Evolutionary conservation across 768 basidiomycete genomes (phyloP).

Genomic region (Suillus subluteus): DNA sequence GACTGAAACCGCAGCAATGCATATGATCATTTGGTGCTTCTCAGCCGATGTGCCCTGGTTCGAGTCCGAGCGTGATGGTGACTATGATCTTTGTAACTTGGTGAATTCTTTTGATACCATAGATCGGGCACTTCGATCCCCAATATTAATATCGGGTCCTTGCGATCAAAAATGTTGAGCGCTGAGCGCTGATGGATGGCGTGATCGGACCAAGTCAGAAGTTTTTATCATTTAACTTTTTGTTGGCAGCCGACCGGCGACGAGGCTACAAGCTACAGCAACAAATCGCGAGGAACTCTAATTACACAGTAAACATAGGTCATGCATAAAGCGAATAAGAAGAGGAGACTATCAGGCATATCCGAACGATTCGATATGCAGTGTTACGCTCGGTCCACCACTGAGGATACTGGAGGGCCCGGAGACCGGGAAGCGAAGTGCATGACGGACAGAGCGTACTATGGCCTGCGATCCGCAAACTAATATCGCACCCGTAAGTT

Average conservation of each 20-base stretch:
- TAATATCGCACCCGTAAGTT: constrained; percentile 20
- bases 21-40: too few relatives aligned
- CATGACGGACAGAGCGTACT: constrained; percentile 40
- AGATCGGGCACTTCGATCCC: too few relatives aligned
- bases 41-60: too few relatives aligned
- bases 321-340: not conserved
- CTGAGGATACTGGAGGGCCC: constrained; percentile 29
- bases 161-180: too few relatives aligned
- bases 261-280: not conserved
- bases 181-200: too few relatives aligned
- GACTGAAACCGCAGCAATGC: too few relatives aligned
- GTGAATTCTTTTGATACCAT: too few relatives aligned
- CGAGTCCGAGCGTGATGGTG: too few relatives aligned
- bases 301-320: not conserved
- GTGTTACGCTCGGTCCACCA: constrained; percentile 42
- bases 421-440: constrained; percentile 41
- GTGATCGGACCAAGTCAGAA: not conserved
- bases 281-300: not conserved
- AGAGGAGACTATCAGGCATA: constrained; percentile 31
- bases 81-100: too few relatives aligned
- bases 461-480: constrained; percentile 54
- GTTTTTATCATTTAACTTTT: not conserved
- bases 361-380: constrained; percentile 45
- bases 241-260: too few relatives aligned
- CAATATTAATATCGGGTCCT: too few relatives aligned